Evolutionary conservation across 768 basidiomycete genomes (phyloP).

Genomic region (Psilocybe cyanescens): DNA sequence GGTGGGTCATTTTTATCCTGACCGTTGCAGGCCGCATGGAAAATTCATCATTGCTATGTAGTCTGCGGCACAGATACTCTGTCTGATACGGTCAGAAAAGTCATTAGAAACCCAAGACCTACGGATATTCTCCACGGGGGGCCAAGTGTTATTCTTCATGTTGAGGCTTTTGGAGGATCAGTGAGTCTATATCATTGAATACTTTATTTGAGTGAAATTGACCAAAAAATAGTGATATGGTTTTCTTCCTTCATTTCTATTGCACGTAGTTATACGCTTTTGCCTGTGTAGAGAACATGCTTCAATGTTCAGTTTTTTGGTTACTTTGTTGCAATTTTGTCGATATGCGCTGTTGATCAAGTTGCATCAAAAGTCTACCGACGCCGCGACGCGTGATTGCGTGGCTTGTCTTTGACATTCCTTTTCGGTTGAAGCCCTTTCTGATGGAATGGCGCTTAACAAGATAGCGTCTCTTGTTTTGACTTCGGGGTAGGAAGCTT

Average conservation of each 20-base stretch:
- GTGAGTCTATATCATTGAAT: background rate
- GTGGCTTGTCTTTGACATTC: background rate
- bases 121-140: constrained; percentile 45
- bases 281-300: background rate
- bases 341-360: background rate
- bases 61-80: constrained; percentile 54
- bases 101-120: constrained; percentile 40
- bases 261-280: background rate
- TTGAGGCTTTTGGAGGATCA: constrained; percentile 37
- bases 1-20: constrained; percentile 35
- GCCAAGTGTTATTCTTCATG: constrained; percentile 46
- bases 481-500: constrained; percentile 3
- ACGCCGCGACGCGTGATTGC: background rate
- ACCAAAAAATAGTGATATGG: background rate
- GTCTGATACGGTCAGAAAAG: constrained; percentile 38
- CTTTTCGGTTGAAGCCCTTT: background rate
- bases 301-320: background rate
- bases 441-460: constrained; percentile 9
- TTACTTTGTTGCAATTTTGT: background rate
- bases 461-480: constrained; percentile 7
- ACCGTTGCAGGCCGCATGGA: background rate
- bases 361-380: background rate
- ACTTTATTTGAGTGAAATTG: background rate
- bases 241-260: background rate
- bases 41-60: constrained; percentile 19